phyloP scores from a whole-genome alignment of 2,329 filamentous ascomycete genomes.

The Claviceps cyperi region DNA sequence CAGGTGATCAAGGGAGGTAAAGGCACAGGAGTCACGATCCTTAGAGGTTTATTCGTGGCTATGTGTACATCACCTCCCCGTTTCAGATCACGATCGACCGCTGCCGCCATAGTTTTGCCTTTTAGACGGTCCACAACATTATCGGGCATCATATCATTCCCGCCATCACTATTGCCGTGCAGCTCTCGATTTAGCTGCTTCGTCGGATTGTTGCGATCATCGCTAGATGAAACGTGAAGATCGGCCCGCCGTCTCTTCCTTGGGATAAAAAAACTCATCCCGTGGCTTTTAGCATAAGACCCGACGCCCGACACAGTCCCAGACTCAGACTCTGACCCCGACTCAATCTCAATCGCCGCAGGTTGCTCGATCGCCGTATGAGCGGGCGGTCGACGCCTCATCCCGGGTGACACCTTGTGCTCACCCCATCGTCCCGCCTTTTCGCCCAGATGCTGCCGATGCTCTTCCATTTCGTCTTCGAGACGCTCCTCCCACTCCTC shows the following conservation, averaged over 20 bases:
- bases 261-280: constrained; percentile 23
- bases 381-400: constrained; percentile 16
- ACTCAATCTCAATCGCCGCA: constrained; percentile 14
- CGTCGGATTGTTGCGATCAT: constrained; percentile 14
- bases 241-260: constrained; percentile 18
- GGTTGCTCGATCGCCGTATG: constrained; percentile 12
- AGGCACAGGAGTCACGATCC: constrained; percentile 2
- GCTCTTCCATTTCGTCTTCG: constrained; percentile 27
- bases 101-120: background rate
- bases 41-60: background rate
- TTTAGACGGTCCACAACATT: background rate
- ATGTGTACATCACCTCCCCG: background rate
- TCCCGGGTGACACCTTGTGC: constrained; percentile 5
- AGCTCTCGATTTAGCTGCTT: constrained; percentile 15
- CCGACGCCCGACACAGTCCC: background rate
- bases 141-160: background rate
- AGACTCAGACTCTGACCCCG: constrained; percentile 2
- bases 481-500: constrained; percentile 42
- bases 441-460: constrained; percentile 16
- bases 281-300: constrained; percentile 14
- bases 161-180: constrained; percentile 3
- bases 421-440: constrained; percentile 10
- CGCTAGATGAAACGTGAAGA: constrained; percentile 17
- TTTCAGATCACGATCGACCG: constrained; percentile 1
- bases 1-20: background rate